Base-by-base conservation (phyloP, 1,284 basidiomycete species). In the Leccinum solheimii region DNA sequence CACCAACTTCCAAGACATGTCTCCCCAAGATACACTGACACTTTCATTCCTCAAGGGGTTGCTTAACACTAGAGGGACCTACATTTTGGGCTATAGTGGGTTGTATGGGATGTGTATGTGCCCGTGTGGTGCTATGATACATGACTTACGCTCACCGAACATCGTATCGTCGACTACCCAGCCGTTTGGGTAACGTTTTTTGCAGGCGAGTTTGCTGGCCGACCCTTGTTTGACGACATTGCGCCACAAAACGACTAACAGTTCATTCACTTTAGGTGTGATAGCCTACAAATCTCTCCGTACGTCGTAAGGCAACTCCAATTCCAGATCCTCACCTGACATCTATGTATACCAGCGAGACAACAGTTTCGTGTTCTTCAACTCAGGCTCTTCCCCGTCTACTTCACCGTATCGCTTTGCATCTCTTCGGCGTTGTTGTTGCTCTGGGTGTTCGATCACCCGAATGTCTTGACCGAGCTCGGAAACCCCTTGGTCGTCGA, bases 291-390 rank as follows among this genome's bases (percentile, higher is more conserved):
- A 76, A 70, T 68, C 82, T 16, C 76, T 88, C 54, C 83, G 86
- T 87, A 68, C 61, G 52, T 60, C 49, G 38, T 23, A 6, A 27
- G 6, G 26, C 21, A 21, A 45, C 26, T 48, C 23, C 34, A 19
- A 30, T 30, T 45, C 10, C 10, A 43, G 40, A 43, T 43, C 16
- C 43, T 45, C 19, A 45, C 19, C 2, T 11, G 11, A 7, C 6
- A 27, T 11, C 23, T 49, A 21, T 50, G 23, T 36, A 34, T 51
- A 14, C n/a, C 21, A 63, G 53, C 52, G 23, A 66, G 61, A 56
- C 85, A 89, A 58, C 86, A 89, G 63, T 94, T 94, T 66, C 85
- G 88, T n/a, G 77, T 81, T 49, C 81, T 95, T 40, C 91, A 94
- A 72, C 85, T 90, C 68, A 82, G 82, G 66, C 83, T 83, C 0